These are phyloP conservation scores for Backusella morwellensis DNA, from an alignment of 192 early-diverging fungal species.

Conservation along the genomic window DNA sequence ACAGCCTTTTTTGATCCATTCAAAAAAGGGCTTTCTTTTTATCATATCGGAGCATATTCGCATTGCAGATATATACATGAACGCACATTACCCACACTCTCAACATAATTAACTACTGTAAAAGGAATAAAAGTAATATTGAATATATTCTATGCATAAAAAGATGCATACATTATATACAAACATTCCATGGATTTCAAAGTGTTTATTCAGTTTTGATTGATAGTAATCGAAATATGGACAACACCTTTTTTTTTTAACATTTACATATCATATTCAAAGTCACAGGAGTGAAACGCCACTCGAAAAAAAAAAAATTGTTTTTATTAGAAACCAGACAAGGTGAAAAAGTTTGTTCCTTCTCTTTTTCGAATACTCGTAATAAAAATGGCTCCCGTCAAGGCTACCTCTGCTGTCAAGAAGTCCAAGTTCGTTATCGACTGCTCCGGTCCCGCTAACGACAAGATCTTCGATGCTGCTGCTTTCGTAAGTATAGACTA, in stretches of 20 bases:
- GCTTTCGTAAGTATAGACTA: constrained; percentile 66
- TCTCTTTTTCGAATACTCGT: constrained; percentile 19
- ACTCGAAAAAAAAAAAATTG: constrained; percentile 15
- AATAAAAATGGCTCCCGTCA: constrained; percentile 29
- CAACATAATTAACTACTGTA: not conserved
- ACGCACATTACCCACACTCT: not conserved
- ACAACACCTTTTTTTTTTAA: not conserved
- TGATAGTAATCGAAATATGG: not conserved
- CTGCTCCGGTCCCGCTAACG: constrained; percentile 86
- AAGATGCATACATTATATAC: no score
- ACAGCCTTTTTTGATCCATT: not conserved
- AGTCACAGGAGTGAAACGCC: constrained; percentile 3
- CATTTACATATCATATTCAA: not conserved
- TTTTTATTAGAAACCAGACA: not conserved
- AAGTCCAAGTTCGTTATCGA: constrained; percentile 89
- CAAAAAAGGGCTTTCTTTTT: not conserved
- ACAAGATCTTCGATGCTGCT: constrained; percentile 96
- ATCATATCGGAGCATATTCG: not conserved
- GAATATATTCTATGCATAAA: not conserved
- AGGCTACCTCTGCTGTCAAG: constrained; percentile 52
- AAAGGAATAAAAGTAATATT: not conserved
- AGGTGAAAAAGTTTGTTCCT: constrained; percentile 7
- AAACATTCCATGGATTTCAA: no score
- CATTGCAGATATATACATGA: not conserved
- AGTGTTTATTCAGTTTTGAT: no score